phyloP scores from a whole-genome alignment of 2,329 filamentous ascomycete genomes.

The Paecilomyces sp. region DNA sequence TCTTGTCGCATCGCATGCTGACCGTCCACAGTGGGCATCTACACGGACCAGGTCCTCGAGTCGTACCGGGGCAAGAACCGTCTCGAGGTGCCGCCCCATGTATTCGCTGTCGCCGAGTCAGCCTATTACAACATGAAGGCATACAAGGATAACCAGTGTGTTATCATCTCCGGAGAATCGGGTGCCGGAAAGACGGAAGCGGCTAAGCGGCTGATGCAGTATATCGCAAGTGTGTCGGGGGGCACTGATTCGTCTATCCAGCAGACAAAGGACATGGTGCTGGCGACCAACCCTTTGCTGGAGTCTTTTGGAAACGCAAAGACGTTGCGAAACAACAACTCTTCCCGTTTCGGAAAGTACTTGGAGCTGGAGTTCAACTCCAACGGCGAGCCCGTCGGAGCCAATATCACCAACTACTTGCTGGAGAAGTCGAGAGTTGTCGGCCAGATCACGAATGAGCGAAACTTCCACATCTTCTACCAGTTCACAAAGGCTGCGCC shows the following conservation, averaged over 20 bases:
- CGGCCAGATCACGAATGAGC: slow-evolving; percentile 88
- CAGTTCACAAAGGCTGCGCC: slow-evolving; percentile 95
- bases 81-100: slow-evolving; percentile 85
- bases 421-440: slow-evolving; percentile 93
- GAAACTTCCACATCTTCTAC: slow-evolving; percentile 99
- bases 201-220: slow-evolving; percentile 98
- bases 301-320: slow-evolving; percentile 99
- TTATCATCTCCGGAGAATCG: slow-evolving; percentile 98
- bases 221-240: slow-evolving; percentile 94
- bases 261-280: slow-evolving; percentile 97
- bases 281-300: slow-evolving; percentile 92
- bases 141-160: slow-evolving; percentile 97
- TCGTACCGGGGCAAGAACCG: slow-evolving; percentile 97
- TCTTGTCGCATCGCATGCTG: background rate
- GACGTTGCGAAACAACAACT: slow-evolving; percentile 97
- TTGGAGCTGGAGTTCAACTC: slow-evolving; percentile 93
- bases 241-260: slow-evolving; percentile 80
- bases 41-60: slow-evolving; percentile 87
- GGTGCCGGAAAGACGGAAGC: slow-evolving; percentile 98
- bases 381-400: slow-evolving; percentile 85
- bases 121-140: slow-evolving; percentile 99
- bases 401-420: slow-evolving; percentile 96
- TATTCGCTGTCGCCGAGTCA: slow-evolving; percentile 94
- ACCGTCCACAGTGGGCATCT: slow-evolving; percentile 67
- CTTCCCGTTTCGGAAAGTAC: slow-evolving; percentile 96